Percentiles rank a stretch among this genome's conserved stretches.
These are phyloP conservation scores for Sporormia fimetaria DNA, from an alignment of 495 filamentous ascomycete genomes.

Conservation along the genomic window DNA sequence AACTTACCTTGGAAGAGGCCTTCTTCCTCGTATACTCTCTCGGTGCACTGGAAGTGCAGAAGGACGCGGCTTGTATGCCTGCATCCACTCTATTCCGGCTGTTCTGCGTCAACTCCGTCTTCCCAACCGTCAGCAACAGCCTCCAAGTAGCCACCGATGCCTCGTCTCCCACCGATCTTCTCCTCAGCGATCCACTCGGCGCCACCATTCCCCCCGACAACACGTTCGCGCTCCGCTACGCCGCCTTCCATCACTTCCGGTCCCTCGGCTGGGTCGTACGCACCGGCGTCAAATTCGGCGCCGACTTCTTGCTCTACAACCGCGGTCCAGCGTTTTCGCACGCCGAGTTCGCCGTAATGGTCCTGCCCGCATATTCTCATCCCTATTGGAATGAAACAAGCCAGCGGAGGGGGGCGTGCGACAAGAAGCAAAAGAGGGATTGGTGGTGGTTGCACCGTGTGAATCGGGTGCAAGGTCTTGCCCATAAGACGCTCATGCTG, in stretches of 20 bases:
- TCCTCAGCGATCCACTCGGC: no score
- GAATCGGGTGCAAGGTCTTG: conserved; percentile 81
- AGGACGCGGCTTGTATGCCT: conserved; percentile 35
- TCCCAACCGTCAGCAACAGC: conserved; percentile 43
- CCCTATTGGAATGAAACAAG: conserved; percentile 52
- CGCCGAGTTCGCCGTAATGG: conserved; percentile 77
- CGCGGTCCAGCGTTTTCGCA: conserved; percentile 91
- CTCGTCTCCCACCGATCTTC: conserved; percentile 15
- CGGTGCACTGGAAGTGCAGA: conserved; percentile 59
- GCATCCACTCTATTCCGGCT: conserved; percentile 30
- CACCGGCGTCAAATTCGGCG: conserved; percentile 85
- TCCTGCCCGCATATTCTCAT: conserved; percentile 72
- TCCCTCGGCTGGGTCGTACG: conserved; percentile 95
- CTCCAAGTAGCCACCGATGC: conserved; percentile 59
- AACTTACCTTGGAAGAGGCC: conserved; percentile 78
- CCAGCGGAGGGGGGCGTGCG: conserved; percentile 38
- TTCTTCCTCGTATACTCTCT: conserved; percentile 83
- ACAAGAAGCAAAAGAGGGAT: conserved; percentile 41
- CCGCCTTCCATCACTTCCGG: conserved; percentile 91
- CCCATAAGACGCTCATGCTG: conserved; percentile 76
- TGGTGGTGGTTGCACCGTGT: conserved; percentile 94
- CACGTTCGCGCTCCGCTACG: conserved; percentile 75
- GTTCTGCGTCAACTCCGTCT: conserved; percentile 31
- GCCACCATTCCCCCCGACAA: conserved; percentile 57
- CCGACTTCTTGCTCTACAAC: conserved; percentile 87